These are phyloP conservation scores for Candida insectorum DNA, from an alignment of 805 yeast species.

Conservation along the genomic window DNA sequence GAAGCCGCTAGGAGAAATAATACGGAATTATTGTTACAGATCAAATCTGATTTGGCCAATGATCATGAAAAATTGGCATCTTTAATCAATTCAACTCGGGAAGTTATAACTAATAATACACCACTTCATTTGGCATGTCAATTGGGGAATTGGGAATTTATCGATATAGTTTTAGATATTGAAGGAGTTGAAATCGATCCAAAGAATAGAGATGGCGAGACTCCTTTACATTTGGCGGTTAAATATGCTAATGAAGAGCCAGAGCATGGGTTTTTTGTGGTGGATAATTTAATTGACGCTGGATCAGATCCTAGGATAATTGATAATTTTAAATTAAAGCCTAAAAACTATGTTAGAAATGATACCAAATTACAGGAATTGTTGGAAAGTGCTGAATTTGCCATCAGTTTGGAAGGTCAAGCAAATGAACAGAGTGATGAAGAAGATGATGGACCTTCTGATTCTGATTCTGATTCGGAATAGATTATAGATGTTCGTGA, in stretches of 20 bases:
- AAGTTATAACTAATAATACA: constrained; percentile 75
- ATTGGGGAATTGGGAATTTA: constrained; percentile 80
- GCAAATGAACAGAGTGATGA: constrained; percentile 31
- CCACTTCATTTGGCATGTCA: constrained; percentile 79
- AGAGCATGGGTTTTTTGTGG: constrained; percentile 75
- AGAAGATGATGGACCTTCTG: constrained; percentile 18
- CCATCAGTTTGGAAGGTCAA: constrained; percentile 43
- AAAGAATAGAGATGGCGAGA: constrained; percentile 69
- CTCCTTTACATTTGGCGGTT: constrained; percentile 88
- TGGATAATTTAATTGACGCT: constrained; percentile 82
- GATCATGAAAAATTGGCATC: constrained; percentile 37
- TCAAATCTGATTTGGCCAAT: constrained; percentile 44
- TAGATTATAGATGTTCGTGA: too few species aligned
- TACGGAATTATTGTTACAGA: constrained; percentile 61
- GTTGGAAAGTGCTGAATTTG: constrained; percentile 82
- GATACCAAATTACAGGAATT: constrained; percentile 55
- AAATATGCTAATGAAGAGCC: constrained; percentile 74
- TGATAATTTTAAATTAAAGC: constrained; percentile 57
- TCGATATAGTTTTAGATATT: constrained; percentile 77
- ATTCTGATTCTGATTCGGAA: constrained; percentile 25
- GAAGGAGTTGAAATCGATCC: constrained; percentile 93
- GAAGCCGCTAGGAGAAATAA: constrained; percentile 90
- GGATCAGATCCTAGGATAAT: constrained; percentile 72
- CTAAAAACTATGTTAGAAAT: constrained; percentile 65
- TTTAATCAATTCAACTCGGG: constrained; percentile 60